Evolutionary conservation across 306 rosid genomes (phyloP), one percentile per base, ranked within the genome.

Genomic region (Hippophae rhamnoides): DNA sequence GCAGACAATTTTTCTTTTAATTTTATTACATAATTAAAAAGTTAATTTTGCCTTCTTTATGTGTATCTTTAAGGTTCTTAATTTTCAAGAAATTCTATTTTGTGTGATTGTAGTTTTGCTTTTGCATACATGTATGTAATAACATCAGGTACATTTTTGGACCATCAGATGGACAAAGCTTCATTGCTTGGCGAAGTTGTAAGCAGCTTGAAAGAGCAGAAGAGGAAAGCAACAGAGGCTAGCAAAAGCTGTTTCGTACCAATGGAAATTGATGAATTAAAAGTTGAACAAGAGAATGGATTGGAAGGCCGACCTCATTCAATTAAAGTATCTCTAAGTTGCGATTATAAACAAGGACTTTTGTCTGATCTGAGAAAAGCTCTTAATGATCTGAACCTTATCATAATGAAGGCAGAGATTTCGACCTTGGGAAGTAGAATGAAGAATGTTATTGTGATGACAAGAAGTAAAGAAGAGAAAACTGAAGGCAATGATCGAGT

Each of bases 161-260:
- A 54, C 26, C 55, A 42, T 54, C 67, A 86, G 95, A 79, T 86
- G 95, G 95, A 86, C 81, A 86, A 86, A 71, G 95, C 95, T 0
- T 70, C 90, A 31, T 70, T 86, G 58, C 86, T 86, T 25, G 82
- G 78, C 27, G 88, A 79, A 71, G 95, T 81, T 47, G 61, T 86
- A 12, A 71, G 55, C 60, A 79, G 75, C 69, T 64, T 86, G 73
- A 86, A 84, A 69, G 82, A 79, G 48, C 78, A 81, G 55, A 77
- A 84, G 73, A 66, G 74, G 68, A 82, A 72, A 65, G 79, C 85
- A 43, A 75, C 74, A 60, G 66, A 81, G 81, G 77, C 84, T 6
- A 67, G 82, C 74, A 85, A 81, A 62, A 76, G 74, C 3, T 68
- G 69, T 44, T 53, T 79, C 64, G 69, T 81, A 58, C 88, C 88